Percentiles rank a stretch among this genome's conserved stretches.
These are phyloP conservation scores for Podospora conica DNA, from an alignment of 495 filamentous ascomycete species.

Conservation along the genomic window DNA sequence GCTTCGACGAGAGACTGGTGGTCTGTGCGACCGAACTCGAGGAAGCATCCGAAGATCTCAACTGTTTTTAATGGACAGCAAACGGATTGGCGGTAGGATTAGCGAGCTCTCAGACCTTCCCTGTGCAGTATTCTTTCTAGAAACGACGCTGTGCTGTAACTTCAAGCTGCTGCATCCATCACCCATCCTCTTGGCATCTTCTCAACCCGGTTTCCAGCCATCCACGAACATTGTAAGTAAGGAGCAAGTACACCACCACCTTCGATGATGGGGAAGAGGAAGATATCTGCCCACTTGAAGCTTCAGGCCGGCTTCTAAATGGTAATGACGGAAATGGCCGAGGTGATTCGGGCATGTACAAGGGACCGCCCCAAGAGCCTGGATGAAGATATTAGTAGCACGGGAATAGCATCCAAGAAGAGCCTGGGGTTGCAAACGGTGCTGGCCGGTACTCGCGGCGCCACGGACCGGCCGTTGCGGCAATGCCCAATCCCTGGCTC, in stretches of 20 bases:
- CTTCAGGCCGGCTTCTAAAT: neutral
- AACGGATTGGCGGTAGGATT: neutral
- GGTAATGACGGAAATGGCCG: neutral
- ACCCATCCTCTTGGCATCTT: neutral
- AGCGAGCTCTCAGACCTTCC: neutral
- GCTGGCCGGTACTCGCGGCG: neutral
- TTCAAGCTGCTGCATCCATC: neutral
- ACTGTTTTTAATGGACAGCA: neutral
- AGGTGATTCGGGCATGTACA: neutral
- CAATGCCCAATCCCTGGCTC: too few species aligned
- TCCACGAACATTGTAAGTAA: neutral
- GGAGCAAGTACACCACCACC: neutral
- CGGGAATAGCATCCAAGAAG: neutral
- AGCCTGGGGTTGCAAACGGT: neutral
- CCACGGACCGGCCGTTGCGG: neutral
- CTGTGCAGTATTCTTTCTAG: neutral
- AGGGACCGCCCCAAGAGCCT: neutral
- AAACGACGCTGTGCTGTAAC: neutral
- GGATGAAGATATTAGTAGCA: neutral
- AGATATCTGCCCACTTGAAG: neutral
- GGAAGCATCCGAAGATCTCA: neutral
- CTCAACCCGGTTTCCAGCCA: neutral
- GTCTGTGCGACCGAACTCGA: neutral
- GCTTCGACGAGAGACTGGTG: neutral
- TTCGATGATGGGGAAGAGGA: neutral